phyloP scores from a whole-genome alignment of 75 land plant species.

The Sequoiadendron giganteum region DNA sequence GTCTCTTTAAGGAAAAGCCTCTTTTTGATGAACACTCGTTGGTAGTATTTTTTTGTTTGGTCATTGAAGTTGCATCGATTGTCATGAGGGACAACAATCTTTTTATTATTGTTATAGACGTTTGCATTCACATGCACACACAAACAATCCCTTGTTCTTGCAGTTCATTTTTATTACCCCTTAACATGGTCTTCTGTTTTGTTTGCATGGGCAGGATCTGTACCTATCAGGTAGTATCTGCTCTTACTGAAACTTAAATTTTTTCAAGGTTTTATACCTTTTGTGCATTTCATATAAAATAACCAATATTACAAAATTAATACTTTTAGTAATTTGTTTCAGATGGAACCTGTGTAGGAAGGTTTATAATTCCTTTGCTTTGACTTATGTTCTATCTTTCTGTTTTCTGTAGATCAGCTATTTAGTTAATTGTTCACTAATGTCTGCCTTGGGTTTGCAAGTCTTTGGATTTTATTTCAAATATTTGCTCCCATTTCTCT shows the following conservation, averaged over 20 bases:
- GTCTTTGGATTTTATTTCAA: background rate
- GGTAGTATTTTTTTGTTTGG: background rate
- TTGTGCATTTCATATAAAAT: background rate
- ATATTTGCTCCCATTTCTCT: background rate
- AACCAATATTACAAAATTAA: background rate
- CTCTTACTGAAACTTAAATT: background rate
- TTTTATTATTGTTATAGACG: background rate
- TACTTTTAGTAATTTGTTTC: background rate
- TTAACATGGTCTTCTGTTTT: background rate
- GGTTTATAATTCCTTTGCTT: background rate
- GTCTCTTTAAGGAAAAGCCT: background rate
- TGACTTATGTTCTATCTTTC: background rate
- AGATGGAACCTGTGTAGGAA: background rate
- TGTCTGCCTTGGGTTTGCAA: background rate
- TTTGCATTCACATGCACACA: background rate
- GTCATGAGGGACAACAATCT: background rate
- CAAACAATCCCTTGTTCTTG: background rate
- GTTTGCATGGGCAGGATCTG: background rate
- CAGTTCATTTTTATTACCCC: background rate
- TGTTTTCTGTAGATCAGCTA: background rate
- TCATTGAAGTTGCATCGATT: background rate
- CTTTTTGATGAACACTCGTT: no score
- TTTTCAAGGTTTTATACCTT: background rate
- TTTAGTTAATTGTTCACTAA: background rate
- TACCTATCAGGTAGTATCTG: background rate